phyloP scores from a whole-genome alignment of 2,329 filamentous ascomycete genomes.

The Nemania sp. region DNA sequence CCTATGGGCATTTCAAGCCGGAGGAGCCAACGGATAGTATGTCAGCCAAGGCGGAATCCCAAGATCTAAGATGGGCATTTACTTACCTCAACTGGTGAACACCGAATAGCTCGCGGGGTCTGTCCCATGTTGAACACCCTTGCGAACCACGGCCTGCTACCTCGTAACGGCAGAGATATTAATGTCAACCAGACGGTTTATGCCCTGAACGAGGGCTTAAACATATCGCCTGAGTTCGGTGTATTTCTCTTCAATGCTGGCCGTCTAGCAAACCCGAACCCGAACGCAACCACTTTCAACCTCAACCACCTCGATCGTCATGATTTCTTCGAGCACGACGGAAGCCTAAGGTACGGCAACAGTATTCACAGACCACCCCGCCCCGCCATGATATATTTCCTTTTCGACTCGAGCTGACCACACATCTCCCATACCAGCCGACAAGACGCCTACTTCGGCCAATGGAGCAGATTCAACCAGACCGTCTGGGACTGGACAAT shows the following conservation, averaged over 20 bases:
- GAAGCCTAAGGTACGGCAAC: slow-evolving; percentile 45
- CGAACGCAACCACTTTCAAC: slow-evolving; percentile 50
- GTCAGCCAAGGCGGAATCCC: slow-evolving; percentile 7
- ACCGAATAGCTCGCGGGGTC: slow-evolving; percentile 22
- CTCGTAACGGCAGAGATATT: slow-evolving; percentile 50
- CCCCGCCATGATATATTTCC: too few species aligned
- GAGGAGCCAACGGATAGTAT: slow-evolving; percentile 24
- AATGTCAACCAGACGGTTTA: slow-evolving; percentile 44
- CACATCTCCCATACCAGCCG: slow-evolving; percentile 42
- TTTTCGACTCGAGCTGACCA: neutral
- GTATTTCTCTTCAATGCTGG: slow-evolving; percentile 50
- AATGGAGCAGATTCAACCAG: slow-evolving; percentile 57
- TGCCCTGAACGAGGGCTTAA: slow-evolving; percentile 47
- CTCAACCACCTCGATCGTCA: slow-evolving; percentile 51
- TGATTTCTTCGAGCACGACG: slow-evolving; percentile 55
- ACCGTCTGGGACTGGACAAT: slow-evolving; percentile 52
- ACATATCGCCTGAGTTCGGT: slow-evolving; percentile 48
- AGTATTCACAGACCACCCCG: neutral
- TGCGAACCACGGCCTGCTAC: slow-evolving; percentile 56
- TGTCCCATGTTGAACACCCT: slow-evolving; percentile 58
- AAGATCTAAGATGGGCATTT: slow-evolving; percentile 10
- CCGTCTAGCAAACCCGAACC: slow-evolving; percentile 47
- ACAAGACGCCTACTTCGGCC: slow-evolving; percentile 54
- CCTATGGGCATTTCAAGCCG: slow-evolving; percentile 18
- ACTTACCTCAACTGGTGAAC: neutral